A percentile compares a stretch with the other conserved stretches of the same genome.
These are phyloP conservation scores for Ploettnerulaceae sp. DNA, from an alignment of 2,329 filamentous ascomycete genomes.

Conservation along the genomic window DNA sequence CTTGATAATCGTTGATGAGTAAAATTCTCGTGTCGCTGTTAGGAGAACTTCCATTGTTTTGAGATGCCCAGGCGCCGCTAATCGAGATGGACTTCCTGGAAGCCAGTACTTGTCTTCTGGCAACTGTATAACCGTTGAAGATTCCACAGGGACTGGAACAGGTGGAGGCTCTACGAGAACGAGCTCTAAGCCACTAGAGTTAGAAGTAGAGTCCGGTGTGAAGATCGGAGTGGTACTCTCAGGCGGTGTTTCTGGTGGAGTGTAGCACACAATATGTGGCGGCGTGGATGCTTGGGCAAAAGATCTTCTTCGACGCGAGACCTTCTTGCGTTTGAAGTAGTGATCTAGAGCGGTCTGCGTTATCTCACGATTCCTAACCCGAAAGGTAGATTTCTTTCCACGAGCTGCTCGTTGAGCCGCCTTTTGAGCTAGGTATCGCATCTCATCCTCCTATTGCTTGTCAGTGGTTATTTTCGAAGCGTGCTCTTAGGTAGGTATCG, in stretches of 20 bases:
- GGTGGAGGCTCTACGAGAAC: background rate
- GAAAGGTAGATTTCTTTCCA: constrained; percentile 5
- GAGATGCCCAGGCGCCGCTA: background rate
- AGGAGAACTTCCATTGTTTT: background rate
- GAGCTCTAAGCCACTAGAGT: background rate
- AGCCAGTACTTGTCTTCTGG: constrained; percentile 1
- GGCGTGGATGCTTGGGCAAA: background rate
- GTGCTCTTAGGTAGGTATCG: background rate
- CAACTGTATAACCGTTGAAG: background rate
- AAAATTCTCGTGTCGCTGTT: background rate
- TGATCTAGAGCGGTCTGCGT: constrained; percentile 3
- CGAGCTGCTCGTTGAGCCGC: background rate
- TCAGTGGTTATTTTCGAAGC: constrained; percentile 2
- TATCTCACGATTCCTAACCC: constrained; percentile 4
- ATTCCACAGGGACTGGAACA: background rate
- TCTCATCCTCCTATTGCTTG: constrained; percentile 6
- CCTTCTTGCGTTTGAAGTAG: constrained; percentile 8
- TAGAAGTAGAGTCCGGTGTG: background rate
- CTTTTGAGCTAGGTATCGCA: constrained; percentile 6
- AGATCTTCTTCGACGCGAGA: background rate
- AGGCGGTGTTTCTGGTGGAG: constrained; percentile 5
- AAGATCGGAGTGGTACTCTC: background rate
- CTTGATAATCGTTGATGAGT: background rate
- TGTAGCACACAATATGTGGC: constrained; percentile 6
- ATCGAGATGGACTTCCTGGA: background rate